Percentiles rank a stretch among this genome's conserved stretches.
phyloP scores from a whole-genome alignment of 352 stramenopile genomes.

The Pythium aphanidermatum region DNA sequence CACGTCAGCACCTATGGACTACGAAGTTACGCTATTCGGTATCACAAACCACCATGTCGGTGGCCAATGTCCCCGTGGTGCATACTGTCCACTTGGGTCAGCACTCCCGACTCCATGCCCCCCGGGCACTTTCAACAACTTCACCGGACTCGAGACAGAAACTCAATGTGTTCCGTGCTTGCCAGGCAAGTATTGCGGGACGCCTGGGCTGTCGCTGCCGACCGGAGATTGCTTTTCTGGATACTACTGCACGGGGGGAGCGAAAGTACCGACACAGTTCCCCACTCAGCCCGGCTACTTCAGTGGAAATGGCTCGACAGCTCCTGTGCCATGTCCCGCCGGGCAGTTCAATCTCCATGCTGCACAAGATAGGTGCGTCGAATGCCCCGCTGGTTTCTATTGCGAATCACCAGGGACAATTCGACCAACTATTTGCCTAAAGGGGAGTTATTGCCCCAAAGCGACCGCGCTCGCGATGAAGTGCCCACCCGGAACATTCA shows the following conservation, averaged over 20 bases:
- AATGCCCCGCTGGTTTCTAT: conserved; percentile 68
- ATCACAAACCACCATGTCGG: conserved; percentile 60
- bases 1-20: conserved; percentile 85
- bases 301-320: conserved; percentile 35
- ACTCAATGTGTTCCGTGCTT: conserved; percentile 78
- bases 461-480: conserved; percentile 44
- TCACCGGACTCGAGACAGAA: conserved; percentile 56
- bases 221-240: conserved; percentile 71
- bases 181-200: conserved; percentile 71
- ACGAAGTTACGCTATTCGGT: conserved; percentile 56
- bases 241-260: conserved; percentile 71
- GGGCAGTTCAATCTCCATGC: conserved; percentile 59
- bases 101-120: conserved; percentile 53
- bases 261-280: conserved; percentile 46
- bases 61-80: conserved; percentile 55
- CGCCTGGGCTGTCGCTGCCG: conserved; percentile 49
- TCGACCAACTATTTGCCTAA: conserved; percentile 40
- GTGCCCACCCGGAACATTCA: conserved; percentile 59
- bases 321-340: conserved; percentile 40
- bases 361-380: conserved; percentile 43
- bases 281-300: conserved; percentile 47
- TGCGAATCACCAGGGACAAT: conserved; percentile 53
- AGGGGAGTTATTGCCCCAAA: conserved; percentile 63
- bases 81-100: conserved; percentile 69
- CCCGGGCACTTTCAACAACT: conserved; percentile 69